phyloP scores from a whole-genome alignment of 768 basidiomycete species.

The Tulasnella sp. region DNA sequence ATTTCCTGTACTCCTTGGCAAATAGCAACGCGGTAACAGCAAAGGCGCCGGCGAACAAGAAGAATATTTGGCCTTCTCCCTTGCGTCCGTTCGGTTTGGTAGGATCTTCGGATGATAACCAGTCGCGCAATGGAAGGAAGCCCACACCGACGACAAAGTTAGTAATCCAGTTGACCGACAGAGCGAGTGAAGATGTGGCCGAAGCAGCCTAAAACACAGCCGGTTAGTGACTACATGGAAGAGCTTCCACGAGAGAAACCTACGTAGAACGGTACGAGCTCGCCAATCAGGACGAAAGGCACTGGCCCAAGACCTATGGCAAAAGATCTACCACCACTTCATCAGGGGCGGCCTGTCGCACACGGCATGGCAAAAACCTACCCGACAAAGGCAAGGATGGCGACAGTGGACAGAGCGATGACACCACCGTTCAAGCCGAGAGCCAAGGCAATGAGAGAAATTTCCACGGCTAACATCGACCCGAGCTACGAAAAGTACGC shows the following conservation, averaged over 20 bases:
- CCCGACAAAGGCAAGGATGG: slow-evolving; percentile 32
- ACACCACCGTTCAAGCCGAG: slow-evolving; percentile 33
- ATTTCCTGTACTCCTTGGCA: slow-evolving; percentile 12
- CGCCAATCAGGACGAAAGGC: slow-evolving; percentile 90
- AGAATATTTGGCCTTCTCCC: slow-evolving; percentile 27
- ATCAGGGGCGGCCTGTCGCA: not conserved
- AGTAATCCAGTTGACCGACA: slow-evolving; percentile 56
- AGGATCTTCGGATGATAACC: slow-evolving; percentile 46
- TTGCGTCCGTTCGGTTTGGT: slow-evolving; percentile 11
- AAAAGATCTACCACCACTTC: slow-evolving; percentile 62
- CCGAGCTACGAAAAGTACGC: slow-evolving; percentile 36
- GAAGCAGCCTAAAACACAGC: slow-evolving; percentile 40
- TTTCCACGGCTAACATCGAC: slow-evolving; percentile 16
- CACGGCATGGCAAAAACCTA: not conserved
- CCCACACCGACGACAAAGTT: slow-evolving; percentile 84
- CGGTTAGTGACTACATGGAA: not conserved
- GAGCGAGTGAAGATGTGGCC: slow-evolving; percentile 42
- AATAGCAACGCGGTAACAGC: not conserved
- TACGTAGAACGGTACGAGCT: slow-evolving; percentile 80
- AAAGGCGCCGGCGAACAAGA: slow-evolving; percentile 23
- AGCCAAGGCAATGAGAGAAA: slow-evolving; percentile 39
- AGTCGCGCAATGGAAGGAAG: slow-evolving; percentile 82
- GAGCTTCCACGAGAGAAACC: slow-evolving; percentile 42
- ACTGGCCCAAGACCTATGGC: slow-evolving; percentile 89
- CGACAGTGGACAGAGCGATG: slow-evolving; percentile 30